These are phyloP conservation scores for Suillus americanus DNA, from an alignment of 768 basidiomycete species.

Conservation along the genomic window DNA sequence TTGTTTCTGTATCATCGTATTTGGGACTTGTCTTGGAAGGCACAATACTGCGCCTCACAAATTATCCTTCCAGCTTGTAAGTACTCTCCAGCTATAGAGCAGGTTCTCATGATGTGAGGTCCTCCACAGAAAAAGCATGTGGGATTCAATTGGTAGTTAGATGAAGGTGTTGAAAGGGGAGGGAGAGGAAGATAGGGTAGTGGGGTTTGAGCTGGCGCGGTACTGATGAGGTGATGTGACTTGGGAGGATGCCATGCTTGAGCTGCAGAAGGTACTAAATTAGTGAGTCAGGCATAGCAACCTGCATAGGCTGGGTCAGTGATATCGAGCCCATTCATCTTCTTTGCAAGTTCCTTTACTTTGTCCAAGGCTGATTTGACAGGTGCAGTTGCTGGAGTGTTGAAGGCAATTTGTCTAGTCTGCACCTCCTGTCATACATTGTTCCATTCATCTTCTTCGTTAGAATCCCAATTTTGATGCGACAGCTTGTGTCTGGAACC, in stretches of 20 bases:
- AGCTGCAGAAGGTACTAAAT: background rate
- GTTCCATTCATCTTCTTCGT: background rate
- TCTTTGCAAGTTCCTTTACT: background rate
- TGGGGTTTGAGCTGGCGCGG: accelerated
- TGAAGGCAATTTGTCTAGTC: background rate
- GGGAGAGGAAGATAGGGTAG: background rate
- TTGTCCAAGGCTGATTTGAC: background rate
- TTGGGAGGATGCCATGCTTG: background rate
- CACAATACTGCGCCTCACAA: too few relatives aligned
- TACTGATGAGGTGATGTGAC: background rate
- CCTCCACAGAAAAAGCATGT: background rate
- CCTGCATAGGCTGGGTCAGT: accelerated
- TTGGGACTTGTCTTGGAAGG: too few relatives aligned
- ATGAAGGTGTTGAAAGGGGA: background rate
- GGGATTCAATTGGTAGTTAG: background rate
- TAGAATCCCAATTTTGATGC: background rate
- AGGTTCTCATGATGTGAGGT: accelerated
- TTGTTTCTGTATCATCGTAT: too few relatives aligned
- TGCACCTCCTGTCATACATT: background rate
- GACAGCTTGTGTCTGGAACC: accelerated
- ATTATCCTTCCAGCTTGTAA: too few relatives aligned
- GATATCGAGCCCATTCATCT: background rate
- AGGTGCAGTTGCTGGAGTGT: background rate
- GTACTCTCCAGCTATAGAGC: too few relatives aligned
- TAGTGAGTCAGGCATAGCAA: background rate